Evolutionary conservation across 306 rosid genomes (phyloP).

Genomic region (Abrus precatorius): DNA sequence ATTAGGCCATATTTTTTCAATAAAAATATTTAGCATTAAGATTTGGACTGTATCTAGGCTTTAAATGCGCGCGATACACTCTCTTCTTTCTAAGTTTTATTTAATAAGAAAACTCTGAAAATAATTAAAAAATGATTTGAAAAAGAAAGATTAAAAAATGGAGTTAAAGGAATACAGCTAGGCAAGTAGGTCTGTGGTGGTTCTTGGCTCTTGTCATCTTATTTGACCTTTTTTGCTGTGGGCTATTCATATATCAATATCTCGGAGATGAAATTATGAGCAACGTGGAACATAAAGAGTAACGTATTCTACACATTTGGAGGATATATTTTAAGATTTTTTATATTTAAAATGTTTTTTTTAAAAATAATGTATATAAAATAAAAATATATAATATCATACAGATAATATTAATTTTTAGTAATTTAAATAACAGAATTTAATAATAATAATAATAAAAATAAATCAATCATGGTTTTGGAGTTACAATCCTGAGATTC

Average conservation of each 20-base stretch:
- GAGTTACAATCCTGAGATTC: neutral
- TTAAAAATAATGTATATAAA: too few relatives aligned
- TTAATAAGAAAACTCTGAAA: too few relatives aligned
- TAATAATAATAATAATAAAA: neutral
- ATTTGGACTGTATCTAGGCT: neutral
- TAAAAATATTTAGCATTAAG: too few relatives aligned
- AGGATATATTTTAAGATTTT: too few relatives aligned
- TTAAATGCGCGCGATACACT: neutral
- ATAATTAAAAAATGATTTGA: too few relatives aligned
- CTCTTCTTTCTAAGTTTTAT: neutral
- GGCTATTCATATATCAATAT: neutral
- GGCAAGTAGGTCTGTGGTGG: neutral
- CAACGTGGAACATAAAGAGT: neutral
- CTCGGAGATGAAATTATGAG: neutral
- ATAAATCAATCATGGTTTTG: conserved; percentile 4
- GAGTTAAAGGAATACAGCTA: neutral
- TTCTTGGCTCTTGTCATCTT: neutral
- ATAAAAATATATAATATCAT: too few relatives aligned
- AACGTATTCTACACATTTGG: too few relatives aligned
- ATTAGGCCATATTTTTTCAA: too few relatives aligned
- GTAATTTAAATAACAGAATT: too few relatives aligned
- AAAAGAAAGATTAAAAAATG: neutral
- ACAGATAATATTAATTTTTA: too few relatives aligned
- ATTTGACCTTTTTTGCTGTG: neutral
- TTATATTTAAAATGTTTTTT: too few relatives aligned